A percentile compares a stretch with the other conserved stretches of the same genome.
These are phyloP conservation scores for Globisporangium sylvaticum DNA, from an alignment of 352 stramenopile species.

Conservation along the genomic window DNA sequence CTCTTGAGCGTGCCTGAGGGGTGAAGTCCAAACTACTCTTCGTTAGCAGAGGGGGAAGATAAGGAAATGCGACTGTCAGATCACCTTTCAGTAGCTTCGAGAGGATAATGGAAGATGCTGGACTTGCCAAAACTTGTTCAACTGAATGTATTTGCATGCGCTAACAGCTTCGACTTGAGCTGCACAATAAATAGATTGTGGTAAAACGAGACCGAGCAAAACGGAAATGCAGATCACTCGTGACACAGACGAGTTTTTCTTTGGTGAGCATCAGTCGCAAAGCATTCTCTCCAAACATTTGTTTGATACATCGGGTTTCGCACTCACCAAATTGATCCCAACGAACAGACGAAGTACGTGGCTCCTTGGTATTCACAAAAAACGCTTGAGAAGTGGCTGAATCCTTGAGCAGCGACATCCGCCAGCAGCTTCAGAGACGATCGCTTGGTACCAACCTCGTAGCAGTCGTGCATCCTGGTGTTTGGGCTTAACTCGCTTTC, in stretches of 20 bases:
- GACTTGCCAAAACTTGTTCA: not conserved
- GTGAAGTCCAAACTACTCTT: not conserved
- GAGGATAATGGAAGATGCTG: not conserved
- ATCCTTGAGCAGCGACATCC: constrained; percentile 5
- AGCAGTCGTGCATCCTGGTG: not conserved
- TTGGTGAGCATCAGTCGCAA: not conserved
- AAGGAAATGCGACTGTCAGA: not conserved
- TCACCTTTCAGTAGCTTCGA: not conserved
- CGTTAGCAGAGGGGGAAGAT: not conserved
- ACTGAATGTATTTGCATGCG: not conserved
- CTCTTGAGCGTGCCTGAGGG: not conserved
- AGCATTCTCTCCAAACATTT: not conserved
- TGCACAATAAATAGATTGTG: not conserved
- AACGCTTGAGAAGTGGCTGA: not conserved
- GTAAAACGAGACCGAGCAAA: not conserved
- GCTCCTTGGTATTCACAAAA: not conserved
- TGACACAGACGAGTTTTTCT: not conserved
- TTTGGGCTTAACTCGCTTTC: not conserved
- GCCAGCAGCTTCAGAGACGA: constrained; percentile 10
- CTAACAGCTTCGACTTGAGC: not conserved
- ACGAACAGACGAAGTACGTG: not conserved
- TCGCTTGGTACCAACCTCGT: not conserved
- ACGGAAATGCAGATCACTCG: not conserved
- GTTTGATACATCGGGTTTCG: not conserved
- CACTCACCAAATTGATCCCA: not conserved